Evolutionary conservation across 768 basidiomycete genomes (phyloP).

Genomic region (Collybiopsis luxurians): DNA sequence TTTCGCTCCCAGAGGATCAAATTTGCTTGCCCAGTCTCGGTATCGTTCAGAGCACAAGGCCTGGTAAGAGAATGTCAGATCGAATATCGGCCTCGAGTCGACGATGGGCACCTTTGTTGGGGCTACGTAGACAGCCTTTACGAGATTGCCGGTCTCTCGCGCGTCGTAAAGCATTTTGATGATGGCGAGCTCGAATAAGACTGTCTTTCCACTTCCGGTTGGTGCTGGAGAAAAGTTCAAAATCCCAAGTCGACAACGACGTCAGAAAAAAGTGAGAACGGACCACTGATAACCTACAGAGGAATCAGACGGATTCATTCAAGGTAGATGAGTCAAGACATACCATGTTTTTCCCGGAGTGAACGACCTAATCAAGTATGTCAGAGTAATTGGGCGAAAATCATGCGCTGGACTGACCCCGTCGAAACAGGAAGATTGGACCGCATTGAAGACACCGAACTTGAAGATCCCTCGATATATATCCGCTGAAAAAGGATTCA

Average conservation of each 20-base stretch:
- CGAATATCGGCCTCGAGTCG: too few relatives aligned
- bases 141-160: constrained; percentile 26
- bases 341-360: constrained; percentile 66
- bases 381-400: not conserved
- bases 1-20: constrained; percentile 70
- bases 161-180: constrained; percentile 63
- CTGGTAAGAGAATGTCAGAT: constrained; percentile 34
- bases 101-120: constrained; percentile 71
- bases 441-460: constrained; percentile 87
- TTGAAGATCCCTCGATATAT: constrained; percentile 80
- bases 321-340: constrained; percentile 8
- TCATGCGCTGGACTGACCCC: constrained; percentile 42
- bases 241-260: not conserved
- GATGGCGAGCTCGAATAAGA: constrained; percentile 89
- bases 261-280: constrained; percentile 8
- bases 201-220: constrained; percentile 95
- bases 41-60: constrained; percentile 85
- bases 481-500: constrained; percentile 55
- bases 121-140: constrained; percentile 87
- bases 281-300: constrained; percentile 70
- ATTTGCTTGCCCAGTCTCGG: constrained; percentile 83
- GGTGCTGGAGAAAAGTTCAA: constrained; percentile 57
- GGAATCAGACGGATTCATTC: constrained; percentile 6
- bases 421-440: constrained; percentile 84
- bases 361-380: constrained; percentile 44